Evolutionary conservation across 1,284 basidiomycete genomes (phyloP).

Genomic region (Trichosporon sp.): DNA sequence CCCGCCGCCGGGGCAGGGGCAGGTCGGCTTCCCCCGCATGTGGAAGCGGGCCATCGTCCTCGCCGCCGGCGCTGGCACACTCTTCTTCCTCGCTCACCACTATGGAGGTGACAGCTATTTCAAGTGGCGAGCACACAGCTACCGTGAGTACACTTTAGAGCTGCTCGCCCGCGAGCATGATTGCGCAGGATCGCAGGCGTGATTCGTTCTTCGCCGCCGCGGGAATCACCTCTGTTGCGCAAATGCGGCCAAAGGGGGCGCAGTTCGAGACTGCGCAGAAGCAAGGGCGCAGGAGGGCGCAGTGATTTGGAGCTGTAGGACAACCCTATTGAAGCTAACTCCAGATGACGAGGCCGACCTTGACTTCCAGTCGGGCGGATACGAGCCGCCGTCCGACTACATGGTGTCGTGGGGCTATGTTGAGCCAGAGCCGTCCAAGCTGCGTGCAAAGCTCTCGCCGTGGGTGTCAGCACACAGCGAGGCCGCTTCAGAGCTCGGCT

Average conservation of each 20-base stretch:
- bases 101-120: neutral
- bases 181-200: neutral
- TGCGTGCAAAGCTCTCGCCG: constrained; percentile 36
- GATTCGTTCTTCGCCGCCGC: neutral
- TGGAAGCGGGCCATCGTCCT: neutral
- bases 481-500: constrained; percentile 37
- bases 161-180: neutral
- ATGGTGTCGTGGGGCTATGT: constrained; percentile 42
- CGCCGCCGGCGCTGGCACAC: neutral
- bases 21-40: constrained; percentile 15
- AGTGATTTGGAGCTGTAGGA: too few species aligned
- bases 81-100: neutral
- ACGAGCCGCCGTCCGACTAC: constrained; percentile 45
- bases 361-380: neutral
- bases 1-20: neutral
- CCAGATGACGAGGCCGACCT: constrained; percentile 4
- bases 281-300: too few species aligned
- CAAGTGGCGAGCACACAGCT: neutral
- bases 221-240: neutral
- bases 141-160: constrained; percentile 5
- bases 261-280: neutral
- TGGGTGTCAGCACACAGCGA: constrained; percentile 35
- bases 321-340: neutral
- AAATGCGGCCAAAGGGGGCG: neutral
- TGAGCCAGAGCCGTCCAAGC: constrained; percentile 30